Evolutionary conservation across 352 stramenopile species (phyloP), one percentile per base, ranked within the genome.

Genomic region (Lagenidium giganteum): DNA sequence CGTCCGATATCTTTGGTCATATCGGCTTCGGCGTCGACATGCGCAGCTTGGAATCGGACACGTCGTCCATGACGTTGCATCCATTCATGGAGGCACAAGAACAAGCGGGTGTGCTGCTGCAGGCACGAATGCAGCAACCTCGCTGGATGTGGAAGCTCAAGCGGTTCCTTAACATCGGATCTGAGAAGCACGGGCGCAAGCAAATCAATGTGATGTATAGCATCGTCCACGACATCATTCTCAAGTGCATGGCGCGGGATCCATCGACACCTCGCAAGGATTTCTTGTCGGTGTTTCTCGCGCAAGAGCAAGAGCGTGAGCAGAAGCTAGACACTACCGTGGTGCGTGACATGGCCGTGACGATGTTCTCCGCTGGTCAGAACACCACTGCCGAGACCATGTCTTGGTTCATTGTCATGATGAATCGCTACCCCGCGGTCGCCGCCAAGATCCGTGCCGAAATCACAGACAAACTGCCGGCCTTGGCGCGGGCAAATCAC

Each of bases 331-430:
- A 72, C 29, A 31, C 58, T 2, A 49, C 55, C 21, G 54, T 75
- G 13, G 70, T 95, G 20, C 70, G 75, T 27, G 76, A 93, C 47
- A 77, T 91, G 39, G 61, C 75, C 6, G 67, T 93, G 42, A 86
- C 66, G 24, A 74, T 91, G 36, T 69, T 90, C n/a, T 57, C 80
- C 2, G 81, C 76, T 27, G 81, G 83, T 14, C 57, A 73, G 24
- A 75, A 83, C 39, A 93, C 83, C 1, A 90, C 81, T 5, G 70
- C 71, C 8, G 57, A 69, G 24, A 71, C 64, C 5, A 33, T 89
- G 29, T 47, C 62, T 18, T 93, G 81, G 81, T 67, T 84, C 18
- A 42, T 94, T 27, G 75, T 87, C 32, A 83, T 90, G 66, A 51
- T 93, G 41, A 73, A 68, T n/a, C 69, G 69, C 6, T 57, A 83